Base-by-base conservation (phyloP, 2,329 filamentous ascomycete genomes). In the Xenosphaeropsis pyriputrescens region DNA sequence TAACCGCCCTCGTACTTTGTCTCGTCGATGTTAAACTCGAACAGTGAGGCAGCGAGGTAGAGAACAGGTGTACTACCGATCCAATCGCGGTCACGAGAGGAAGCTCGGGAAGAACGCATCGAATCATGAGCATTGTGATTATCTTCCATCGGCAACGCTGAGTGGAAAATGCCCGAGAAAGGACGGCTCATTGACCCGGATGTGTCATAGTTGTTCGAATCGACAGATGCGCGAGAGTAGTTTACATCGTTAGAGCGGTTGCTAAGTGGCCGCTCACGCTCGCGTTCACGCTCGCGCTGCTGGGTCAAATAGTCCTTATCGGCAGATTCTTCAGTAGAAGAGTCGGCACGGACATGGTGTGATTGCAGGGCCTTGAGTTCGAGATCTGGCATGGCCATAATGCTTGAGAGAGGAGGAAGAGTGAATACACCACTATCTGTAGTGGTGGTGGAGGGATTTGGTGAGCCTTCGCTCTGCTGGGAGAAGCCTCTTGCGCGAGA, bases 1-100 rank as follows among this genome's bases (percentile, higher is more conserved):
- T 94, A 96, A 17, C 91, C 91, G 42, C 83, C 89, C 61, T 96
- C 91, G 41, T 84, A 78, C 49, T 93, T 85, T 18, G 86, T 83
- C 17, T 83, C 85, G 53, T 89, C 84, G 53, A 96, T 96, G 52
- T 94, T 93, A 63, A 96, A 98, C 57, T 96, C 88, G 54, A 94
- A 96, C 22, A 96, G 70, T 49, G 85, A 93, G 15, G 89, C 91
- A 12, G 88, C 91, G 14, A 95, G 68, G 68, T 93, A 98, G 34
- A 96, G 64, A 6, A 94, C 75, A 40, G 79, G 81, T 45, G 79
- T 80, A 16, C 75, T 68, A 36, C 70, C 64, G 18, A 63, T 60
- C 30, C 59, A 30, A 37, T 48, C 63, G 30, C 72, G 65, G 47
- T 77, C 72, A n/a, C 66, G 62, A 12, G 71, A 76, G 4, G 73